Base-by-base conservation (phyloP, 345 rosid genomes). In the Citrus glauca region DNA sequence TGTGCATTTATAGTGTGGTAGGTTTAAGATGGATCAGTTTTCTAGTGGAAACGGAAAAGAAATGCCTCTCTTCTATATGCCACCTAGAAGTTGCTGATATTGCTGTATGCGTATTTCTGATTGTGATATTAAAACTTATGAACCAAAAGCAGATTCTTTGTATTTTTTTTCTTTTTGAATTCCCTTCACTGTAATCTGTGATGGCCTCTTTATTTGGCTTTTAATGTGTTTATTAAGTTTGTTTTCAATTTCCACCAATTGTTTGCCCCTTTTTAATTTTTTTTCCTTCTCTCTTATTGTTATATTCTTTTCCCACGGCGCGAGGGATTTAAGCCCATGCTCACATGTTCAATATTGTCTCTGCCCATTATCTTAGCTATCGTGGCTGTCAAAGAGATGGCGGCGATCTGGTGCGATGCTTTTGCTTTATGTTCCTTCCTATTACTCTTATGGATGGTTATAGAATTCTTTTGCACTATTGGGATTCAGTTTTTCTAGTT, bases 321-420 rank as follows among this genome's bases (percentile, higher is more conserved):
- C 77, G 82, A 85, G 88, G 82, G 84, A 80, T 72, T 76, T 82
- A 80, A 78, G 85, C 85, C 84, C 71, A 78, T 78, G 87, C 83
- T 66, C 73, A 78, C 80, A 77, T 81, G 82, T 75, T 42, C 84
- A 78, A 73, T 72, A 48, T 81, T 67, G 45, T 62, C 76, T 71
- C 81, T 64, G 76, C 84, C 80, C 82, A 75, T 80, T 55, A 75
- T 83, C 85, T 77, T 80, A 68, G 83, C 80, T 80, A 78, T 66
- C 63, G 71, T 59, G 78, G 84, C 75, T 70, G 84, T 85, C 79
- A 73, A 81, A 76, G 84, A 78, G 84, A 76, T 67, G 72, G 66
- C 37, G 81, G 79, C n/a, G 6, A 59, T 69, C 85, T 57, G 88
- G 88, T 85, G 86, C 79, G 84, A 78, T 27, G 77, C 80, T 70